phyloP scores from a whole-genome alignment of 495 filamentous ascomycete genomes.

The Glarea lozoyensis region DNA sequence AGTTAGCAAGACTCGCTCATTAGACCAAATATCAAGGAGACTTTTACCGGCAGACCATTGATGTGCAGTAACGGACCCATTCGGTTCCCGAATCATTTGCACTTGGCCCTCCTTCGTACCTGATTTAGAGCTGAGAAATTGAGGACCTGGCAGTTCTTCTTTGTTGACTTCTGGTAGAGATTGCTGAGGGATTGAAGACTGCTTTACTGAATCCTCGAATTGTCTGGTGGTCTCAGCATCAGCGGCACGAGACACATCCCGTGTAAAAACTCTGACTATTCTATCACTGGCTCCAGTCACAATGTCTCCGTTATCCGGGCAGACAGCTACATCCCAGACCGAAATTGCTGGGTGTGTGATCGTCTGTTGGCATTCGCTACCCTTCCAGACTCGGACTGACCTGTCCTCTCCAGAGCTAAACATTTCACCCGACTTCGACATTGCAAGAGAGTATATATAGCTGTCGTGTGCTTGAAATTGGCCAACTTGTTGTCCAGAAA shows the following conservation, averaged over 20 bases:
- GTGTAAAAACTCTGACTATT: constrained; percentile 75
- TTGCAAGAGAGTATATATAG: constrained; percentile 85
- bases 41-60: constrained; percentile 60
- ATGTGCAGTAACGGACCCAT: constrained; percentile 73
- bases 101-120: constrained; percentile 93
- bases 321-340: constrained; percentile 85
- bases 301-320: constrained; percentile 77
- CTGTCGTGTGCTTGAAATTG: constrained; percentile 83
- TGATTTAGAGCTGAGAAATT: constrained; percentile 68
- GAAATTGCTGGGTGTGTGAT: constrained; percentile 97
- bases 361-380: constrained; percentile 76
- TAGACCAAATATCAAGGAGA: neutral
- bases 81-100: constrained; percentile 73
- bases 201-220: constrained; percentile 74
- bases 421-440: constrained; percentile 73
- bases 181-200: constrained; percentile 79
- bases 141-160: constrained; percentile 76
- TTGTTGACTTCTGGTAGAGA: constrained; percentile 77
- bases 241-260: constrained; percentile 62
- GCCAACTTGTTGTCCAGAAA: constrained; percentile 61
- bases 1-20: neutral
- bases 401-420: constrained; percentile 91
- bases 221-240: constrained; percentile 41
- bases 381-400: constrained; percentile 81
- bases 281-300: constrained; percentile 87